These are phyloP conservation scores for Phytopythium sindhum DNA, from an alignment of 352 stramenopile genomes.

Conservation along the genomic window DNA sequence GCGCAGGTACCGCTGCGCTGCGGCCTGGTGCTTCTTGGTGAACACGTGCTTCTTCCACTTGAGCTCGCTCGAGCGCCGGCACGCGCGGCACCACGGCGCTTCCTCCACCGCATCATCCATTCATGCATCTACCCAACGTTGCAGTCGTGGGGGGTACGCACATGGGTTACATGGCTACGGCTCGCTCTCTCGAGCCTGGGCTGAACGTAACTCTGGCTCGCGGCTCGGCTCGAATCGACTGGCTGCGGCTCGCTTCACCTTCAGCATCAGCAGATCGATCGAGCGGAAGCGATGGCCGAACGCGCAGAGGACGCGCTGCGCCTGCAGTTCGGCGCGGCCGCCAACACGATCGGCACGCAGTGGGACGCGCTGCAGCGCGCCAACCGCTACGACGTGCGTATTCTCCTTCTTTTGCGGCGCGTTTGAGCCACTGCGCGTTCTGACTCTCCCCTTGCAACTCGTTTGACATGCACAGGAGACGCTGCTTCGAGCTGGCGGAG, in stretches of 20 bases:
- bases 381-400: conserved; percentile 36
- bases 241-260: too few relatives aligned
- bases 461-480: conserved; percentile 10
- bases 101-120: conserved; percentile 25
- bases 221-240: too few relatives aligned
- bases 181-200: too few relatives aligned
- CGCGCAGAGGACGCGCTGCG: conserved; percentile 50
- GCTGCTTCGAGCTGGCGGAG: conserved; percentile 28
- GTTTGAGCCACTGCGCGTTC: not conserved
- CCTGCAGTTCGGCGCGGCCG: conserved; percentile 67
- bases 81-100: conserved; percentile 49
- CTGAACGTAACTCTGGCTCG: not conserved
- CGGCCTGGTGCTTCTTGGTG: conserved; percentile 48
- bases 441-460: not conserved
- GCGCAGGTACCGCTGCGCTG: conserved; percentile 36
- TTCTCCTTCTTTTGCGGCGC: not conserved
- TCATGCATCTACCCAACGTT: conserved; percentile 13
- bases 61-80: conserved; percentile 50
- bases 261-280: not conserved
- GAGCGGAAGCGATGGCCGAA: not conserved
- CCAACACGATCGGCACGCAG: conserved; percentile 65
- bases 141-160: too few relatives aligned
- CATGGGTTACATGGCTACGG: not conserved
- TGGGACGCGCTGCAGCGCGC: conserved; percentile 41
- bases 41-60: conserved; percentile 76